These are phyloP conservation scores for Aureobasidium namibiae DNA, from an alignment of 2,329 filamentous ascomycete species.

Conservation along the genomic window DNA sequence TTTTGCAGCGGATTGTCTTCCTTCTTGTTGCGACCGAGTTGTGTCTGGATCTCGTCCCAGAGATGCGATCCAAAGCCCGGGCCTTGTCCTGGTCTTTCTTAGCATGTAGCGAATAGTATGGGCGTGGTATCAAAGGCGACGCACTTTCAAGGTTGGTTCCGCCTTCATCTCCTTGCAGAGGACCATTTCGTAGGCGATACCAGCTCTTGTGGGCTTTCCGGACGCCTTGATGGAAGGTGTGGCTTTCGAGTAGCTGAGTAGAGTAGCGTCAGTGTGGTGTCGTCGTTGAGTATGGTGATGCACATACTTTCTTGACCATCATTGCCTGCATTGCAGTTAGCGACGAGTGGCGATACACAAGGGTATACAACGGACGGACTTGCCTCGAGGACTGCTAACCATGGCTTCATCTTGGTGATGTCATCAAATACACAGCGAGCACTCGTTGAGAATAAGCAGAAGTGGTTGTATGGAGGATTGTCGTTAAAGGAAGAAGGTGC, in stretches of 20 bases:
- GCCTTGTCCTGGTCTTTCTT: conserved; percentile 18
- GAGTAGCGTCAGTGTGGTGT: conserved; percentile 19
- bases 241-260: conserved; percentile 43
- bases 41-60: conserved; percentile 44
- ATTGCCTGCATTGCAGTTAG: conserved; percentile 8
- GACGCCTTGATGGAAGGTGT: conserved; percentile 47
- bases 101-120: not conserved
- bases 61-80: conserved; percentile 41
- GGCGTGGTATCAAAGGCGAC: not conserved
- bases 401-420: not conserved
- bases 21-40: conserved; percentile 19
- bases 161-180: conserved; percentile 42
- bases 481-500: not conserved
- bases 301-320: conserved; percentile 13
- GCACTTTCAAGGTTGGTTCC: conserved; percentile 38
- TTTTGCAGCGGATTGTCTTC: not conserved
- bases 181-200: conserved; percentile 37
- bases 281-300: not conserved
- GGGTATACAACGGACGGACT: not conserved
- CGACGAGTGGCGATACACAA: not conserved
- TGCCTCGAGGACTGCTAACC: conserved; percentile 13
- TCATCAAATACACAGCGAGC: not conserved
- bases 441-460: not conserved
- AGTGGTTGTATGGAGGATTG: not conserved
- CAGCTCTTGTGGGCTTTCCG: conserved; percentile 42